phyloP scores from a whole-genome alignment of 208 protist species.

The Trypanosoma boissoni region DNA sequence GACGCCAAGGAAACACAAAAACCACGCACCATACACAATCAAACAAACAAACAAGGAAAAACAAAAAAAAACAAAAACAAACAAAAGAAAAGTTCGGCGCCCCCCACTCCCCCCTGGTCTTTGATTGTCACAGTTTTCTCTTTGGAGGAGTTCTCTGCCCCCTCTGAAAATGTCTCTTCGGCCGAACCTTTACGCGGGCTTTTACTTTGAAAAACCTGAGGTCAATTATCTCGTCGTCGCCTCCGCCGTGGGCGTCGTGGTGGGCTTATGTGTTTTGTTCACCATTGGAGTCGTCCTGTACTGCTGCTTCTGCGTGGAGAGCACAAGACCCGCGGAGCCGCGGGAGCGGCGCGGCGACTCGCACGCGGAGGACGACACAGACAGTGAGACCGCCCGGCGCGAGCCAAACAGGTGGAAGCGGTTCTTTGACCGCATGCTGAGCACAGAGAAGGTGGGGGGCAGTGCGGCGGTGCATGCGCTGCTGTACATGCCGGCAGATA shows the following conservation, averaged over 20 bases:
- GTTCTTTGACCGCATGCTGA: not conserved
- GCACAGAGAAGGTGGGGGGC: not conserved
- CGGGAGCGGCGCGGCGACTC: not conserved
- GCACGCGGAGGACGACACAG: not conserved
- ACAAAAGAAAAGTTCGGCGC: too few species aligned
- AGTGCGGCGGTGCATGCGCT: not conserved
- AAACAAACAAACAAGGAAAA: too few species aligned
- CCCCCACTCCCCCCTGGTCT: too few species aligned
- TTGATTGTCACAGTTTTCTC: too few species aligned
- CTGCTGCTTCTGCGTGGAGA: conserved; percentile 1
- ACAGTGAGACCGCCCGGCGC: not conserved
- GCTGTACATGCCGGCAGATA: not conserved
- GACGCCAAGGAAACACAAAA: too few species aligned
- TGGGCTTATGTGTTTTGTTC: not conserved
- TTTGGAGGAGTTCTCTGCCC: too few species aligned
- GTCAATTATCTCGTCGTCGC: not conserved
- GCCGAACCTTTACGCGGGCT: conserved; percentile 15
- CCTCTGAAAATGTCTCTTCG: not conserved
- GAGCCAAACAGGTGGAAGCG: not conserved
- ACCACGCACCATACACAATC: too few species aligned
- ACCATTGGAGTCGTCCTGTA: not conserved
- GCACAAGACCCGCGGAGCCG: too few species aligned
- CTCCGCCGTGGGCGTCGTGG: not conserved
- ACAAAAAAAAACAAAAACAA: too few species aligned
- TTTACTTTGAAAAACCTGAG: too few species aligned